Evolutionary conservation across 2,329 filamentous ascomycete species (phyloP).

Genomic region (Fusarium goolgardi): DNA sequence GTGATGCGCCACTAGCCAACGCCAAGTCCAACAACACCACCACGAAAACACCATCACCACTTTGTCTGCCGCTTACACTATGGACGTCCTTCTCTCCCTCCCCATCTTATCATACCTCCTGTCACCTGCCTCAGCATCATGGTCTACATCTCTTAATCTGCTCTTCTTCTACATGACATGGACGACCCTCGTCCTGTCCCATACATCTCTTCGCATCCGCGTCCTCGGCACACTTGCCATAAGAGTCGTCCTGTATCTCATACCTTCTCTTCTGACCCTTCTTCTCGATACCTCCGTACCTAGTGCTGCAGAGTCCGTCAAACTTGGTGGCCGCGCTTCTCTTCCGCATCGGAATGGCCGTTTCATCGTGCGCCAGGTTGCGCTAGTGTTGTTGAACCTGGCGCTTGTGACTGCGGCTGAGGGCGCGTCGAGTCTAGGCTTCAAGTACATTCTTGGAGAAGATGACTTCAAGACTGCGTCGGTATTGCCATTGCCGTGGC

Average conservation of each 20-base stretch:
- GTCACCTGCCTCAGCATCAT: slow-evolving; percentile 71
- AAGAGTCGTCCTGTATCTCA: slow-evolving; percentile 75
- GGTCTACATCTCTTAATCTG: slow-evolving; percentile 83
- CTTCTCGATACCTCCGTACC: slow-evolving; percentile 78
- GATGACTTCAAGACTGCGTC: slow-evolving; percentile 62
- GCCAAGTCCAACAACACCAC: slow-evolving; percentile 10
- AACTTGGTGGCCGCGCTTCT: slow-evolving; percentile 68
- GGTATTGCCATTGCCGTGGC: slow-evolving; percentile 64
- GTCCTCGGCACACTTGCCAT: slow-evolving; percentile 75
- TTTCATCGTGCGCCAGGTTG: slow-evolving; percentile 52
- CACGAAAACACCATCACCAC: slow-evolving; percentile 10
- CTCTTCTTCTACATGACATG: slow-evolving; percentile 93
- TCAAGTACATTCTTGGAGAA: slow-evolving; percentile 49
- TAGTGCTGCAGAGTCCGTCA: slow-evolving; percentile 74
- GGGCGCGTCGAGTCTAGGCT: slow-evolving; percentile 55
- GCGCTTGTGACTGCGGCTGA: slow-evolving; percentile 58
- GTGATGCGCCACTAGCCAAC: slow-evolving; percentile 18
- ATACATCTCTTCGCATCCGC: slow-evolving; percentile 80
- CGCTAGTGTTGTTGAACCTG: slow-evolving; percentile 61
- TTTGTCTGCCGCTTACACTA: slow-evolving; percentile 44
- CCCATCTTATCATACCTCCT: slow-evolving; percentile 77
- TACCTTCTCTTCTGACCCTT: slow-evolving; percentile 79
- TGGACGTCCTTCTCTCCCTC: slow-evolving; percentile 77
- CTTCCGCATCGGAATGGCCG: slow-evolving; percentile 60
- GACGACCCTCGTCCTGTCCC: slow-evolving; percentile 83